Percentiles rank a stretch among this genome's conserved stretches.
Evolutionary conservation across 2,329 filamentous ascomycete species (phyloP).

Genomic region (Botrytis pseudocinerea): DNA sequence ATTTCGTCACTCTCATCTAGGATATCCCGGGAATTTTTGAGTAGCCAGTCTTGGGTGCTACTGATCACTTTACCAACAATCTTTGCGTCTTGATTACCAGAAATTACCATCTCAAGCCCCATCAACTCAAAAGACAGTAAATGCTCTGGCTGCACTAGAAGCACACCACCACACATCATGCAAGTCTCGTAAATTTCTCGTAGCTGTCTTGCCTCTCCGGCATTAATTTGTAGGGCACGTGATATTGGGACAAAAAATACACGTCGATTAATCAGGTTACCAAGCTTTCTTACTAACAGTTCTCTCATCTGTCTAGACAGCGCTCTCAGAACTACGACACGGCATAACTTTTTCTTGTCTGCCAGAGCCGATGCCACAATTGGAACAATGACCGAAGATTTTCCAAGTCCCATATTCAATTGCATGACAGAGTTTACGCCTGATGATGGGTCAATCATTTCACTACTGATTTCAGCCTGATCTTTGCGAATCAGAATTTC

Average conservation of each 20-base stretch:
- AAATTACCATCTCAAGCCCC: conserved; percentile 52
- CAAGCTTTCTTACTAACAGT: conserved; percentile 55
- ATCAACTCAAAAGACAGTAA: conserved; percentile 64
- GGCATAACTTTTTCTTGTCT: conserved; percentile 51
- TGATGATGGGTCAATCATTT: conserved; percentile 52
- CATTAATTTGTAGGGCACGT: conserved; percentile 46
- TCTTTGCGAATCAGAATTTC: conserved; percentile 60
- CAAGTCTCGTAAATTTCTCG: conserved; percentile 48
- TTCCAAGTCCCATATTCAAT: conserved; percentile 72
- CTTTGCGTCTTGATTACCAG: conserved; percentile 39
- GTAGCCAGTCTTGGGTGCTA: conserved; percentile 48
- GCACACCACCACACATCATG: conserved; percentile 51
- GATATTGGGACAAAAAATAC: conserved; percentile 62
- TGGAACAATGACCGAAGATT: conserved; percentile 68
- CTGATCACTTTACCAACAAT: conserved; percentile 40
- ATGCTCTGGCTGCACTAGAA: conserved; percentile 65
- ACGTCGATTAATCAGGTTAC: conserved; percentile 55
- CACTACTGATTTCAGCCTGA: conserved; percentile 49
- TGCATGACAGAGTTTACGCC: conserved; percentile 58
- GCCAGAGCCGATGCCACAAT: conserved; percentile 58
- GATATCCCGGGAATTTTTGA: conserved; percentile 52
- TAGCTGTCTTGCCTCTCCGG: conserved; percentile 43
- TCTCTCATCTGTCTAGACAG: conserved; percentile 62
- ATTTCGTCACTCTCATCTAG: conserved; percentile 68
- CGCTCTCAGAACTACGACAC: conserved; percentile 62